Evolutionary conservation across 768 basidiomycete species (phyloP).

Genomic region (Termitomyces sp.): DNA sequence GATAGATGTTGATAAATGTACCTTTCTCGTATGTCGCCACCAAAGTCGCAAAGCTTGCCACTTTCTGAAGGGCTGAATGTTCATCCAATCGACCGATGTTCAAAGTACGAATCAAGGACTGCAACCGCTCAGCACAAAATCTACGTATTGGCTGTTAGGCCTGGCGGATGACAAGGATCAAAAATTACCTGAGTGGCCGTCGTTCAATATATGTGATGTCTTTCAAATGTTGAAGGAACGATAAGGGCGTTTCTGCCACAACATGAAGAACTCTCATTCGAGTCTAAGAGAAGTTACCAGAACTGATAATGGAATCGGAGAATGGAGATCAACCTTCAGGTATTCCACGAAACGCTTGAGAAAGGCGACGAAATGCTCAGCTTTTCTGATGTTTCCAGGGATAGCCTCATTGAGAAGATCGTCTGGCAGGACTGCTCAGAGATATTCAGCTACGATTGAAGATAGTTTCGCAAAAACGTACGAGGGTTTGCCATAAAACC

Average conservation of each 20-base stretch:
- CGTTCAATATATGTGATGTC: slow-evolving; percentile 98
- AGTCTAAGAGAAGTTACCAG: slow-evolving; percentile 47
- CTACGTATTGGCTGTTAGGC: slow-evolving; percentile 31
- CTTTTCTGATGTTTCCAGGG: slow-evolving; percentile 97
- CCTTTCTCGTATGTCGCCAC: slow-evolving; percentile 99
- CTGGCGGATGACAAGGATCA: background rate
- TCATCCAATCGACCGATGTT: slow-evolving; percentile 90
- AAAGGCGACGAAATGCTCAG: slow-evolving; percentile 98
- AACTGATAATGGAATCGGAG: background rate
- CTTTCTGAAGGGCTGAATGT: slow-evolving; percentile 87
- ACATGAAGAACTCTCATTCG: slow-evolving; percentile 99
- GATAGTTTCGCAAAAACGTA: slow-evolving; percentile 24
- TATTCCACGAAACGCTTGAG: slow-evolving; percentile 98
- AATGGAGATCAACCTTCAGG: slow-evolving; percentile 61
- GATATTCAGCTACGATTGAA: background rate
- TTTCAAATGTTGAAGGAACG: slow-evolving; percentile 96
- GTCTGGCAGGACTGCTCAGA: slow-evolving; percentile 74
- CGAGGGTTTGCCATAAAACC: slow-evolving; percentile 86
- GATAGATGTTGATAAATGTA: slow-evolving; percentile 15
- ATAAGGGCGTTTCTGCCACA: slow-evolving; percentile 95
- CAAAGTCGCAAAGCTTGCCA: slow-evolving; percentile 92
- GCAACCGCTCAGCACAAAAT: slow-evolving; percentile 94
- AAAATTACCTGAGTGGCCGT: slow-evolving; percentile 77
- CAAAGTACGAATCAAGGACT: slow-evolving; percentile 89
- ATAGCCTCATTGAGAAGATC: slow-evolving; percentile 94